Conservation (phyloP, 2,329 filamentous ascomycete genomes). For the Pestalotiopsis sp. region DNA sequence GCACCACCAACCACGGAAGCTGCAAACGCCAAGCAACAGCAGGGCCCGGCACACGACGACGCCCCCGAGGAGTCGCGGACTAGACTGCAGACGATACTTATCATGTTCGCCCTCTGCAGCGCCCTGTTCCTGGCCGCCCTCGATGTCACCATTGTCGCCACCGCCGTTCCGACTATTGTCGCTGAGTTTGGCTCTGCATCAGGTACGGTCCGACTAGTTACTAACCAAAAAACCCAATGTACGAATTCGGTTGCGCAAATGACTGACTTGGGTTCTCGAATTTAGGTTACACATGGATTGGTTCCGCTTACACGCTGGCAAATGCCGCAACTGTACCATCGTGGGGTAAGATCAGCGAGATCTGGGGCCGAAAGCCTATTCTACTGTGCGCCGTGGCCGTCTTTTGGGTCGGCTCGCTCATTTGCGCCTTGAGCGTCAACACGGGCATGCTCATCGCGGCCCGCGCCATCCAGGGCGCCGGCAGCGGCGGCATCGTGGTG, state of each 20-base stretch:
- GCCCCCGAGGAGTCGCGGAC: slow-evolving; percentile 25
- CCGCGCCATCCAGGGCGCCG: slow-evolving; percentile 58
- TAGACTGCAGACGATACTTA: slow-evolving; percentile 29
- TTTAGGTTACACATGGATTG: slow-evolving; percentile 75
- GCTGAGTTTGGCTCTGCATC: slow-evolving; percentile 64
- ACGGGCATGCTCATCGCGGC: slow-evolving; percentile 58
- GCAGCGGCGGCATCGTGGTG: slow-evolving; percentile 60
- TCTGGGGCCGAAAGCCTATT: slow-evolving; percentile 60
- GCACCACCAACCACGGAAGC: neutral
- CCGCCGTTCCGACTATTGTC: slow-evolving; percentile 68
- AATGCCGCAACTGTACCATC: slow-evolving; percentile 68
- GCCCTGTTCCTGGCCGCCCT: slow-evolving; percentile 56
- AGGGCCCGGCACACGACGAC: slow-evolving; percentile 10
- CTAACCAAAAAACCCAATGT: neutral
- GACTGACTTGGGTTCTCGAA: neutral
- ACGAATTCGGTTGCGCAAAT: neutral
- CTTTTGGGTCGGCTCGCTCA: slow-evolving; percentile 57
- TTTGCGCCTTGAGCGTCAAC: slow-evolving; percentile 52
- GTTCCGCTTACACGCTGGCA: slow-evolving; percentile 72
- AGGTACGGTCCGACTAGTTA: neutral
- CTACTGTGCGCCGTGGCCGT: slow-evolving; percentile 52
- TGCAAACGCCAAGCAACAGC: neutral
- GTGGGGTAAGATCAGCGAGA: slow-evolving; percentile 67
- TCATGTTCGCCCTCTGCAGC: slow-evolving; percentile 33
- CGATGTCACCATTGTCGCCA: slow-evolving; percentile 66